Conservation (phyloP, 1,284 basidiomycete species). For the Puccinia coronata region DNA sequence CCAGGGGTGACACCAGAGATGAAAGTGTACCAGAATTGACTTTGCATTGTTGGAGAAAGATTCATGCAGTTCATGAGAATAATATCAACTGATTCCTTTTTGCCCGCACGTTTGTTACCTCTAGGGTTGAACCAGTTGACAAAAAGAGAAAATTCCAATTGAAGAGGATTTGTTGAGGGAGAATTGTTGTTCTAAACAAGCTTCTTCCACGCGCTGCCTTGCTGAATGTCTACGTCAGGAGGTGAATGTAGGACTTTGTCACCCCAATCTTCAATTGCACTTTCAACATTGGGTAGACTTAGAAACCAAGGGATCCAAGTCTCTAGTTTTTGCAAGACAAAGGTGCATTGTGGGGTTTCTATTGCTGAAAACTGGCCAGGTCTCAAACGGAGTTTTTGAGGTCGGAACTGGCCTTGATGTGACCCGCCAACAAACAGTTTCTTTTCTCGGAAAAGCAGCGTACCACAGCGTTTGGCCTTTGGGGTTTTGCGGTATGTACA, state of each 20-base stretch:
- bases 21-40: not conserved
- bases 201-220: not conserved
- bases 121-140: slow-evolving; percentile 33
- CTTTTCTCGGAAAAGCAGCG: not conserved
- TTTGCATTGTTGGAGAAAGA: not conserved
- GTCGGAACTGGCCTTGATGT: not conserved
- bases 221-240: slow-evolving; percentile 5
- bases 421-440: not conserved
- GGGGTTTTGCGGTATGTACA: slow-evolving; percentile 12
- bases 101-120: slow-evolving; percentile 1
- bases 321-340: not conserved
- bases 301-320: slow-evolving; percentile 5
- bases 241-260: not conserved
- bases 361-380: not conserved
- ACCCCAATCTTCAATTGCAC: not conserved
- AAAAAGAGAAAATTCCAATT: slow-evolving; percentile 25
- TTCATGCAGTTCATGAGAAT: slow-evolving; percentile 17
- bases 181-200: not conserved
- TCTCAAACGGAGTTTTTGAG: not conserved
- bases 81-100: not conserved
- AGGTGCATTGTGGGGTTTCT: not conserved
- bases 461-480: not conserved
- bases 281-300: not conserved
- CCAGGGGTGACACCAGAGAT: not conserved
- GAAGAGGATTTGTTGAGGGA: not conserved